phyloP scores from a whole-genome alignment of 2,329 filamentous ascomycete species.

The Coniochaeta pulveracea region DNA sequence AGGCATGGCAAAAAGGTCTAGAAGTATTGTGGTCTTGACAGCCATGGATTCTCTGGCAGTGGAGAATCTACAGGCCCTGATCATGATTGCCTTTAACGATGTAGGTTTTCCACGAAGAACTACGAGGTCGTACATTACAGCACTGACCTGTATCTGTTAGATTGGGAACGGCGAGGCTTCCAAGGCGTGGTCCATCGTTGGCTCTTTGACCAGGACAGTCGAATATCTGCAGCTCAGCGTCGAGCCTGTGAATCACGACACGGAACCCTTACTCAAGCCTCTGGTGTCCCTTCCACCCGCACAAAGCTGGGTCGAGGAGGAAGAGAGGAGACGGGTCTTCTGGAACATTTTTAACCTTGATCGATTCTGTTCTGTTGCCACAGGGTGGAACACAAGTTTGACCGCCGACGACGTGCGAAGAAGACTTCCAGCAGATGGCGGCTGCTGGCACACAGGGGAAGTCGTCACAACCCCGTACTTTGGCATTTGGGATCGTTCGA shows the following conservation, averaged over 20 bases:
- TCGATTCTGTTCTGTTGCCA: constrained; percentile 13
- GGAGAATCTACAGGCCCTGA: constrained; percentile 20
- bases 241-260: constrained; percentile 18
- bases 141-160: constrained; percentile 8
- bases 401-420: constrained; percentile 20
- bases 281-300: constrained; percentile 14
- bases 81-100: constrained; percentile 22
- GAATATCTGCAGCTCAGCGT: constrained; percentile 23
- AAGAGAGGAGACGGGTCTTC: constrained; percentile 19
- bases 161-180: constrained; percentile 18
- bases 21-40: constrained; percentile 16
- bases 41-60: constrained; percentile 19
- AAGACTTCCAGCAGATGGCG: constrained; percentile 20
- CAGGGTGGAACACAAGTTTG: constrained; percentile 19
- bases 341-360: constrained; percentile 26
- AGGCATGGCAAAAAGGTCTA: constrained; percentile 3
- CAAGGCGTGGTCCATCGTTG: constrained; percentile 24
- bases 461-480: constrained; percentile 21
- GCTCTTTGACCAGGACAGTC: constrained; percentile 23
- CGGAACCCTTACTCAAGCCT: constrained; percentile 15
- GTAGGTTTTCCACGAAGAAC: constrained; percentile 14
- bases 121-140: constrained; percentile 4
- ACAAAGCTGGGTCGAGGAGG: constrained; percentile 20
- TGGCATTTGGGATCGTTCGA: constrained; percentile 20
- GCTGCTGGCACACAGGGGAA: constrained; percentile 18